phyloP scores from a whole-genome alignment of 768 basidiomycete genomes.

The Trametes coccinea region DNA sequence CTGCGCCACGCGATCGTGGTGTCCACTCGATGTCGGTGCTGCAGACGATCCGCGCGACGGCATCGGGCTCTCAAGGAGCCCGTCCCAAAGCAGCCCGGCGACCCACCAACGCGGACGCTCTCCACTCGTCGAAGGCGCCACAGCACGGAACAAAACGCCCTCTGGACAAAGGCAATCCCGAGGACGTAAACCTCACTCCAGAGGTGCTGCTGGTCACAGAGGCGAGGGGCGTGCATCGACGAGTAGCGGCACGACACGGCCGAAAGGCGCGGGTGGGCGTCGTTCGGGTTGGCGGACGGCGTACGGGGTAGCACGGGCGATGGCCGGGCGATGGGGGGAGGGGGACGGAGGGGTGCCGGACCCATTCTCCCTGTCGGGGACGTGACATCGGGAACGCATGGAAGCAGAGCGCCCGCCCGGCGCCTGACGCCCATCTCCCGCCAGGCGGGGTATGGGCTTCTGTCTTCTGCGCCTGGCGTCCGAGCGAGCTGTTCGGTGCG shows the following conservation, averaged over 20 bases:
- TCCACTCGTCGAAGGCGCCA: background rate
- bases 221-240: background rate
- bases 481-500: background rate
- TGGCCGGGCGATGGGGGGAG: background rate
- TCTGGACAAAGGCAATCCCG: background rate
- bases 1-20: background rate
- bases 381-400: conserved; percentile 9
- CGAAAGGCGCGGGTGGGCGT: background rate
- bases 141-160: background rate
- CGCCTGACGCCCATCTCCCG: background rate
- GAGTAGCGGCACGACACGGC: conserved; percentile 1
- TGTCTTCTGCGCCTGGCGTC: background rate
- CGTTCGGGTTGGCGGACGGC: background rate
- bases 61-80: background rate
- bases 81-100: background rate
- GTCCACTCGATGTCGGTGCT: background rate
- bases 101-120: background rate
- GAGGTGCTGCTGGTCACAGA: background rate
- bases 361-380: conserved; percentile 14
- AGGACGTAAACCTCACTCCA: background rate
- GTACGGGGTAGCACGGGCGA: background rate
- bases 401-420: conserved; percentile 11
- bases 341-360: background rate
- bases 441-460: background rate
- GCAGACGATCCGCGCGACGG: conserved; percentile 1